Evolutionary conservation across 2,329 filamentous ascomycete species (phyloP), one percentile per base, ranked within the genome.

Genomic region (Tolypocladium amazonense): DNA sequence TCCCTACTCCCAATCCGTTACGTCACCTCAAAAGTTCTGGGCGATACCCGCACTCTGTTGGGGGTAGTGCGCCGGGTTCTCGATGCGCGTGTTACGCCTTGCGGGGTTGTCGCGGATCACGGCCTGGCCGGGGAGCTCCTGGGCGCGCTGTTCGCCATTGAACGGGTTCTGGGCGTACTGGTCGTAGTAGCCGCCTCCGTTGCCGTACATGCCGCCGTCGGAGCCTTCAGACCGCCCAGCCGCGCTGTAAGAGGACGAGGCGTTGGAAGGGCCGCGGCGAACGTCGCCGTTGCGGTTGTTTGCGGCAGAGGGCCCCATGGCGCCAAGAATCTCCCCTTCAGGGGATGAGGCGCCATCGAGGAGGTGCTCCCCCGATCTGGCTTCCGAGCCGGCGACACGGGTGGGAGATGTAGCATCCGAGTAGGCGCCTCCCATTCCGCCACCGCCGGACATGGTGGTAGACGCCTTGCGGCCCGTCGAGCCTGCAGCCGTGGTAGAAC

Each of bases 21-120:
- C 39, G n/a, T 65, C 65, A 52, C 62, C 58, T 73, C 84, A 97
- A 69, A 99, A 99, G 75, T 99, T 99, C 76, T 97, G 94, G 38
- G 94, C 90, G 68, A 99, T 97, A 61, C 94, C 94, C 45, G 90
- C 90, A 68, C 90, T 96, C 77, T 96, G 92, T 70, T 95, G 90
- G 14, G 93, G 92, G 69, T 90, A 95, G 63, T 94, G 89, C 53
- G 89, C 85, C 2, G 91, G 88, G 71, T 88, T 96, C 77, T 97
- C 92, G 69, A 99, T 97, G 63, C 92, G 86, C 15, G 94, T 97
- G 76, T 97, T 97, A 65, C 94, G 85, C 66, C 94, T 82, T 35
- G 94, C 94, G 64, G 89, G 88, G 65, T 97, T 94, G 72, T 99
- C 94, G 59, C 92, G 86, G 64, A 99, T 97, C 58, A 99, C 84